These are phyloP conservation scores for Tausonia pullulans DNA, from an alignment of 1,284 basidiomycete genomes.

Conservation along the genomic window DNA sequence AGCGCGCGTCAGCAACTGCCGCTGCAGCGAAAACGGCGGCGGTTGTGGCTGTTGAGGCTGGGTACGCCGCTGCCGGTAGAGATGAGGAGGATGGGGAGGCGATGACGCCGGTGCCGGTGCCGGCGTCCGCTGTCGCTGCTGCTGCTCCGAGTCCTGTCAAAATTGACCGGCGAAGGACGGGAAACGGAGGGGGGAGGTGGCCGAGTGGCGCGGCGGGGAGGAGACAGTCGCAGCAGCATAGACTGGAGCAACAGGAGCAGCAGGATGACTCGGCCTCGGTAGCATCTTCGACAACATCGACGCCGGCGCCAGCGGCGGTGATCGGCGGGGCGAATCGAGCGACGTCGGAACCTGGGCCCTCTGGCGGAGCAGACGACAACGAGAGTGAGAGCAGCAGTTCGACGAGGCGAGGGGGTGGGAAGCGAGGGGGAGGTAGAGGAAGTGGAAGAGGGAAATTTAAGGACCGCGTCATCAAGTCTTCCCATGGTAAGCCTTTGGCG, in stretches of 20 bases:
- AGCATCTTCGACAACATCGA: not conserved
- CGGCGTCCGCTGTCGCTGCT: too few relatives aligned
- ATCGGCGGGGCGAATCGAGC: too few relatives aligned
- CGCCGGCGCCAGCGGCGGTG: not conserved
- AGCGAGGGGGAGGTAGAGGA: not conserved
- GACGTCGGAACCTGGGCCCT: too few relatives aligned
- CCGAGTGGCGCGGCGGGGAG: not conserved
- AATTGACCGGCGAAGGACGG: constrained; percentile 1
- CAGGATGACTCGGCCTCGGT: not conserved
- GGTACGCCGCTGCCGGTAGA: too few relatives aligned
- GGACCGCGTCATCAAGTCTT: too few relatives aligned
- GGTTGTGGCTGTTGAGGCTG: too few relatives aligned
- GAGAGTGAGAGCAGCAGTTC: not conserved
- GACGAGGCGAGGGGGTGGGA: not conserved
- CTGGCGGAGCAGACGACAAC: not conserved
- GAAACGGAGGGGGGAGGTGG: constrained; percentile 3
- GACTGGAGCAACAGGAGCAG: not conserved
- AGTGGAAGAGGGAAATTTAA: not conserved
- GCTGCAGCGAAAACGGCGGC: too few relatives aligned
- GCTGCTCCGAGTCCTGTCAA: not conserved
- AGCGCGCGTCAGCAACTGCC: too few relatives aligned
- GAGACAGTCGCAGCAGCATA: not conserved
- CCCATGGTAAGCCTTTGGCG: not conserved
- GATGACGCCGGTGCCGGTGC: too few relatives aligned
- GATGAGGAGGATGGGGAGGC: too few relatives aligned